Percentiles rank a stretch among this genome's conserved stretches.
Conservation (phyloP, 108 stramenopile genomes). For the Skeletonema marinoi region DNA sequence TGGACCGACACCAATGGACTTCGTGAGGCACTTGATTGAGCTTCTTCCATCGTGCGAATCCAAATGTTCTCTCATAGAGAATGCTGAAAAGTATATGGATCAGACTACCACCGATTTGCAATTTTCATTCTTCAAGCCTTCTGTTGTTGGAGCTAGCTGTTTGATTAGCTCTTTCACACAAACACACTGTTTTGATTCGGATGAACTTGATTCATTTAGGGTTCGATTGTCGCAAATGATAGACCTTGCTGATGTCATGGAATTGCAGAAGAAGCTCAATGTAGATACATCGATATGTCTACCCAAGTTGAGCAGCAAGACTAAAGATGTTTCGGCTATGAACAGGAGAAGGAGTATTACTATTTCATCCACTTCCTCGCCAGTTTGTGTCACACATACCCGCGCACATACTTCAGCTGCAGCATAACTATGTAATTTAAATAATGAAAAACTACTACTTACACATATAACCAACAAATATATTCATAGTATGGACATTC, state of each 20-base stretch:
- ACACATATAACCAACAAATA: no score
- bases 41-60: conserved; percentile 12
- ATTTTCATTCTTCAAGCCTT: not conserved
- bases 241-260: not conserved
- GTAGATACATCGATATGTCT: not conserved
- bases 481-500: no score
- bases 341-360: not conserved
- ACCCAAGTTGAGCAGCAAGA: not conserved
- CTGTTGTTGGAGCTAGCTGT: not conserved
- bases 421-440: not conserved
- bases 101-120: conserved; percentile 13
- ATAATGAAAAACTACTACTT: no score
- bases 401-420: not conserved
- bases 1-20: conserved; percentile 43
- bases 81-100: conserved; percentile 16
- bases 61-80: not conserved
- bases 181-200: not conserved
- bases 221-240: not conserved
- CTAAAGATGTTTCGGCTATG: not conserved
- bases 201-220: not conserved
- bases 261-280: not conserved
- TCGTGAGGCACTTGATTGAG: conserved; percentile 32
- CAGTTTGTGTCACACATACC: not conserved
- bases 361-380: not conserved
- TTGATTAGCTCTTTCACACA: not conserved